A percentile compares a stretch with the other conserved stretches of the same genome.
These are phyloP conservation scores for Oryza rufipogon DNA, from an alignment of 176 grass and related monocot species.

Conservation along the genomic window DNA sequence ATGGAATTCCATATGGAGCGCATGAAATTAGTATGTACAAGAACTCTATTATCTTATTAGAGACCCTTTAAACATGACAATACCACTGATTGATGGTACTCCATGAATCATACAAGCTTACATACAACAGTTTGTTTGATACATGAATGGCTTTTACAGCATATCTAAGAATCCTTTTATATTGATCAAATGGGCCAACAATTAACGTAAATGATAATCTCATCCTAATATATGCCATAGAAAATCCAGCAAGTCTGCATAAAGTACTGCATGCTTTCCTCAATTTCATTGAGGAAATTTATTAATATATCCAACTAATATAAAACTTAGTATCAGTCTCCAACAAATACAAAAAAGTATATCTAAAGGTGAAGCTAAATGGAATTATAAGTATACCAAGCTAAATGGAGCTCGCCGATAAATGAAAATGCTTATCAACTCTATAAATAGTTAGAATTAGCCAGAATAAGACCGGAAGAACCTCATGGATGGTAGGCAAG, in stretches of 20 bases:
- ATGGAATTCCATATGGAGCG: neutral
- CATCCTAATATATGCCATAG: neutral
- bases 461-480: conserved; percentile 8
- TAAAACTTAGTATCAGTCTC: neutral
- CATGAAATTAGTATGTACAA: neutral
- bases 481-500: neutral
- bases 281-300: neutral
- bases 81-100: neutral
- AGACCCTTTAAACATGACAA: neutral
- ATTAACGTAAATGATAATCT: neutral
- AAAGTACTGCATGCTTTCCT: neutral
- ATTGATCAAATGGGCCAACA: neutral
- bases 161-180: conserved; percentile 9
- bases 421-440: conserved; percentile 23
- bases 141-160: neutral
- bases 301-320: conserved; percentile 5
- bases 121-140: neutral
- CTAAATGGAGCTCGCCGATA: conserved; percentile 7
- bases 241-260: neutral
- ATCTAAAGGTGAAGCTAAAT: neutral
- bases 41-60: neutral
- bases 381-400: conserved; percentile 9
- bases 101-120: neutral
- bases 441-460: neutral
- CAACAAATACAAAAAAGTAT: conserved; percentile 1